Evolutionary conservation across 306 rosid genomes (phyloP).

Genomic region (Morella rubra): DNA sequence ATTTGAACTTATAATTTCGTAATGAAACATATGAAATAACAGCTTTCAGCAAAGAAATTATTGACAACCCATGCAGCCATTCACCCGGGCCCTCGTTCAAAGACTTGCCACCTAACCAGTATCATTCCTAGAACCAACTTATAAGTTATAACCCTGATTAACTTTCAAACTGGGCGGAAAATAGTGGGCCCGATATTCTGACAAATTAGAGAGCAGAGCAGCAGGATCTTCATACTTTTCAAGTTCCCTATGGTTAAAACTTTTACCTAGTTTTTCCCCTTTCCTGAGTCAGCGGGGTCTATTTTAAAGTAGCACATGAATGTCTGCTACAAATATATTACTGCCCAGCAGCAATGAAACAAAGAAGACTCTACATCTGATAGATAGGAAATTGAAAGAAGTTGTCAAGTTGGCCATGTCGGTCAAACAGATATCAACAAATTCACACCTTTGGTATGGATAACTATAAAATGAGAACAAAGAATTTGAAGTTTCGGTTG

Average conservation of each 20-base stretch:
- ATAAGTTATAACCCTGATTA: background rate
- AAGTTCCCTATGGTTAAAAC: background rate
- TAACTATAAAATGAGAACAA: background rate
- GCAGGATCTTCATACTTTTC: background rate
- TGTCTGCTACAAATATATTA: too few relatives aligned
- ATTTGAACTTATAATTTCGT: background rate
- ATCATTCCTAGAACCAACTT: background rate
- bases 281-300: background rate
- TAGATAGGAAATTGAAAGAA: background rate
- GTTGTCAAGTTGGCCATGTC: background rate
- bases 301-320: background rate
- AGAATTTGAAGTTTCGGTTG: background rate
- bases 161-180: background rate
- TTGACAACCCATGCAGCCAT: background rate
- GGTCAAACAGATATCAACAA: background rate
- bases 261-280: background rate
- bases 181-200: background rate
- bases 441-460: background rate
- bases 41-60: background rate
- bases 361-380: too few relatives aligned
- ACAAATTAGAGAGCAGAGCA: background rate
- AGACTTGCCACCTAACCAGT: background rate
- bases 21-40: background rate
- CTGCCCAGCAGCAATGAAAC: too few relatives aligned
- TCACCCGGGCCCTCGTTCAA: background rate